Evolutionary conservation across 1,284 basidiomycete genomes (phyloP).

Genomic region (Apiotrichum akiyoshidainum): DNA sequence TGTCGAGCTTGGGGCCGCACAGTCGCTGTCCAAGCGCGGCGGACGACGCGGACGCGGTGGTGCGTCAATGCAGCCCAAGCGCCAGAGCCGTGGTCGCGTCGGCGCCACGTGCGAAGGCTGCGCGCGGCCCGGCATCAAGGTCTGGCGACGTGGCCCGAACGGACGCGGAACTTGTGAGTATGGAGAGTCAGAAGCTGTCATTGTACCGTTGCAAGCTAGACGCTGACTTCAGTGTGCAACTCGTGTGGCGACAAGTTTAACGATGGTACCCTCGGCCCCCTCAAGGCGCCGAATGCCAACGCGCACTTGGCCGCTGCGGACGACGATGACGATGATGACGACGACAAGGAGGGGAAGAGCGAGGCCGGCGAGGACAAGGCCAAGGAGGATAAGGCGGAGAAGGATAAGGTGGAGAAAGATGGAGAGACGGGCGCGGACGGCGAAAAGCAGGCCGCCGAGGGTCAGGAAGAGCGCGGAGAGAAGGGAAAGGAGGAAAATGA

Average conservation of each 20-base stretch:
- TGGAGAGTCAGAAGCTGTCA: background rate
- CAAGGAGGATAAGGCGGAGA: background rate
- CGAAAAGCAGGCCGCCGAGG: background rate
- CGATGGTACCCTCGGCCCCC: conserved; percentile 33
- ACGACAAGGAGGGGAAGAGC: conserved; percentile 1
- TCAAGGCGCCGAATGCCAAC: conserved; percentile 36
- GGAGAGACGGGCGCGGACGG: conserved; percentile 5
- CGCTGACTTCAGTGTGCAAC: conserved; percentile 37
- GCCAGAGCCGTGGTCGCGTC: conserved; percentile 14
- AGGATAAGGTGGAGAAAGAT: background rate
- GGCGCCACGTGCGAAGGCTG: conserved; percentile 44
- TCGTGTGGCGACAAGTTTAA: conserved; percentile 41
- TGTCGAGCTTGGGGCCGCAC: conserved; percentile 37
- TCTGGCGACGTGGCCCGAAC: conserved; percentile 44
- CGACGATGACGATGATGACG: conserved; percentile 1
- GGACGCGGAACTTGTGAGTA: conserved; percentile 42
- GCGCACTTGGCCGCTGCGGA: background rate
- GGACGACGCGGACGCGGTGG: background rate
- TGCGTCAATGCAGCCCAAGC: background rate
- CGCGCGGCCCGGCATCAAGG: conserved; percentile 31
- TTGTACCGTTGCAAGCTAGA: background rate
- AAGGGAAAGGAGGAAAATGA: too few relatives aligned
- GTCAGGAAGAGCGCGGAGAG: conserved; percentile 42
- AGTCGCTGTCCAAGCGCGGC: conserved; percentile 4
- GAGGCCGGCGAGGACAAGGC: conserved; percentile 1